Evolutionary conservation across 371 early-diverging fungal genomes (phyloP).

Genomic region (Mucor ambiguus): DNA sequence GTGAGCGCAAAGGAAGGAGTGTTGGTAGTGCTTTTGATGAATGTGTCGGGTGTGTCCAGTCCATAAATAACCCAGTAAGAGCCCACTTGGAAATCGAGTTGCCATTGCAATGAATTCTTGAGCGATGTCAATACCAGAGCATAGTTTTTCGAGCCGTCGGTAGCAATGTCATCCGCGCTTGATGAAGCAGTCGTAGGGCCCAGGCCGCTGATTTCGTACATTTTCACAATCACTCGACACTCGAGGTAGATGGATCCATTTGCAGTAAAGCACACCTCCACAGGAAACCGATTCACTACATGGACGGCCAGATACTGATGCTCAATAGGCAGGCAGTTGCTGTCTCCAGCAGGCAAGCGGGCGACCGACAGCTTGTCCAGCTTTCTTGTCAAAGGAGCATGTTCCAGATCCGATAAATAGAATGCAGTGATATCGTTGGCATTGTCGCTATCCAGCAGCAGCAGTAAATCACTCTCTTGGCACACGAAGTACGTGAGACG

Average conservation of each 20-base stretch:
- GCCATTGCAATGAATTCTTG: not conserved
- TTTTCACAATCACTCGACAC: not conserved
- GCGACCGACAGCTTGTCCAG: not conserved
- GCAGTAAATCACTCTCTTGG: not conserved
- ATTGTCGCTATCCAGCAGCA: not conserved
- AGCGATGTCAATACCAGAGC: not conserved
- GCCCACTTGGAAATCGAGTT: not conserved
- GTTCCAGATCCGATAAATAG: not conserved
- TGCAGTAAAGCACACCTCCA: not conserved
- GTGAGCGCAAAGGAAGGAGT: not conserved
- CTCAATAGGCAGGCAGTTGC: not conserved
- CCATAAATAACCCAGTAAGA: not conserved
- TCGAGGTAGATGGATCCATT: not conserved
- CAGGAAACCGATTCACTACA: not conserved
- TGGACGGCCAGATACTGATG: not conserved
- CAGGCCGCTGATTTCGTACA: not conserved
- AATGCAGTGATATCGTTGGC: not conserved
- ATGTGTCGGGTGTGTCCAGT: not conserved
- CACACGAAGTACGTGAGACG: not conserved
- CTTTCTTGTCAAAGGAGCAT: not conserved
- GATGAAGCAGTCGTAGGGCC: not conserved
- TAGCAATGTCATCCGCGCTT: too few species aligned
- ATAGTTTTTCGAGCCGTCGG: not conserved
- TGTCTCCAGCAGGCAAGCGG: not conserved
- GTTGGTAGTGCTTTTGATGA: not conserved